Base-by-base conservation (phyloP, 176 grass and related monocot species). In the Oryza brachyantha region DNA sequence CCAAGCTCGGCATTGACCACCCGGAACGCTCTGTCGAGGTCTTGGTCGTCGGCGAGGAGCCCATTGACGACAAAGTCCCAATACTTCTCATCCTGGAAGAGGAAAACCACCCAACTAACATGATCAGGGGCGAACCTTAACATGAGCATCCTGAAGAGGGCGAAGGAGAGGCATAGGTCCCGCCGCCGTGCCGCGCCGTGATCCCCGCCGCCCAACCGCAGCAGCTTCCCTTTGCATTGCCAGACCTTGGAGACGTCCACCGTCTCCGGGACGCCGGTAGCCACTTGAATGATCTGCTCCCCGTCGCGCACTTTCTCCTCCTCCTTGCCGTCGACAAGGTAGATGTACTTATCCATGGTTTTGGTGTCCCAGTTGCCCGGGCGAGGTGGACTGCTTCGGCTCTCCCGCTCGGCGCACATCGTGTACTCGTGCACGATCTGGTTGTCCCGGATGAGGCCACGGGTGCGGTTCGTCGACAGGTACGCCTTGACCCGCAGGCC, bases 141-240 rank as follows among this genome's bases (percentile, higher is more conserved):
- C 64, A 29, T 39, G 8, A 79, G 77, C 13, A 79, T 13, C 22
- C 22, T 79, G 13, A 79, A 79, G 13, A 79, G 77, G 4, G 77
- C 77, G 27, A 79, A 79, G 46, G 77, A 68, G 13, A 79, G 77
- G n/a, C 45, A 79, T 1, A 79, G 8, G 31, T 79, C 64, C 43
- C 29, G 54, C 31, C 64, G 31, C 24, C 64, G 67, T 1, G 13
- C 34, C 16, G 22, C 77, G 0, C 29, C 45, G 34, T 0, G 42
- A 26, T 50, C 10, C 46, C 46, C 17, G 0, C 50, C 19, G 7
- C 2, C 9, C 50, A 9, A 28, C 22, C 13, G 7, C 40, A 71
- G 25, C 26, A 70, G 26, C 8, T 45, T 46, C 24, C 68, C 68
- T 29, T 70, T 46, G 63, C 76, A 79, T 29, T 29, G 1, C 77